These are phyloP conservation scores for Nakazawaea holstii DNA, from an alignment of 805 yeast genomes.

Conservation along the genomic window DNA sequence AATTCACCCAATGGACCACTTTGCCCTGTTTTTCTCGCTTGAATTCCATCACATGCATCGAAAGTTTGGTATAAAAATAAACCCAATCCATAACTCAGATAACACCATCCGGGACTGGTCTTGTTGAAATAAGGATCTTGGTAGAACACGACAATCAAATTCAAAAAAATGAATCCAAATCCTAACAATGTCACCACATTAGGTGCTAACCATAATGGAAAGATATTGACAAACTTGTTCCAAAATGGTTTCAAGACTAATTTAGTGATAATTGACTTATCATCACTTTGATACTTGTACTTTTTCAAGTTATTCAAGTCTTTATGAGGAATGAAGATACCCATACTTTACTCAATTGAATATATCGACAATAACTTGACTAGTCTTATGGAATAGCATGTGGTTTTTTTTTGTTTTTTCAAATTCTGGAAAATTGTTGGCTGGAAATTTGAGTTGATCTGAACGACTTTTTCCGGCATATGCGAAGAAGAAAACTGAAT, in stretches of 20 bases:
- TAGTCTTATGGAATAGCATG: no score
- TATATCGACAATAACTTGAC: no score
- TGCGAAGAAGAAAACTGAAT: neutral
- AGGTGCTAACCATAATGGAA: conserved; percentile 90
- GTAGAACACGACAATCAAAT: conserved; percentile 59
- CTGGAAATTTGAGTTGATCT: no score
- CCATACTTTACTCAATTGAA: conserved; percentile 35
- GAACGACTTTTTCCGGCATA: no score
- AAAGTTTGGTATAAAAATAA: conserved; percentile 89
- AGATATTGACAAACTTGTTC: conserved; percentile 61
- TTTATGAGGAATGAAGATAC: conserved; percentile 53
- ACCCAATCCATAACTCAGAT: conserved; percentile 72
- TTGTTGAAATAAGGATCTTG: conserved; percentile 61
- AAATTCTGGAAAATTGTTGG: no score
- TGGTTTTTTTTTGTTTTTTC: no score
- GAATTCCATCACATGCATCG: conserved; percentile 95
- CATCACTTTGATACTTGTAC: conserved; percentile 70
- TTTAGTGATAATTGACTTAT: conserved; percentile 72
- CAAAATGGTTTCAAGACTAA: conserved; percentile 80
- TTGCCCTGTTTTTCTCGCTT: conserved; percentile 93
- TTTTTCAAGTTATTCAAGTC: conserved; percentile 47
- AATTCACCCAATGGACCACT: conserved; percentile 92
- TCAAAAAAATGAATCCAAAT: conserved; percentile 60
- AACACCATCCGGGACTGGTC: conserved; percentile 72
- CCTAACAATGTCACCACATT: conserved; percentile 84